Evolutionary conservation across 768 basidiomycete species (phyloP).

Genomic region (Russula foetens): DNA sequence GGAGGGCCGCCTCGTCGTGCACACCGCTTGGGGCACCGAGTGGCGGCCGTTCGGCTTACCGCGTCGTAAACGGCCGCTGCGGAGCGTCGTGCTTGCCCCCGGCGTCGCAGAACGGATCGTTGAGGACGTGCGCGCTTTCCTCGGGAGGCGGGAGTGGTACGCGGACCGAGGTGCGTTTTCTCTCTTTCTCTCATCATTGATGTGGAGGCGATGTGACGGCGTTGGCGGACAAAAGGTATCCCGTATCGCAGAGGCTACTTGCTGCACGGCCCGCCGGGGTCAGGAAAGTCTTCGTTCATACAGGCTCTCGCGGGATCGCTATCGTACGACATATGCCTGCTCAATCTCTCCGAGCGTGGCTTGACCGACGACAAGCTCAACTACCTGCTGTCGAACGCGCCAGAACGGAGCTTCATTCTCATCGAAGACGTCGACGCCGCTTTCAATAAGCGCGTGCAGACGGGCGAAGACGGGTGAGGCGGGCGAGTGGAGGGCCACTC

Average conservation of each 20-base stretch:
- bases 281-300: conserved; percentile 97
- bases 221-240: conserved; percentile 53
- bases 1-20: conserved; percentile 92
- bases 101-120: conserved; percentile 85
- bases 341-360: conserved; percentile 94
- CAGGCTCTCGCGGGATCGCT: conserved; percentile 91
- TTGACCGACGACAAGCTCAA: conserved; percentile 95
- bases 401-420: conserved; percentile 88
- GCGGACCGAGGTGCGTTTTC: conserved; percentile 74
- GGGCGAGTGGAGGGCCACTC: too few relatives aligned
- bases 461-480: conserved; percentile 83
- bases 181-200: too few relatives aligned
- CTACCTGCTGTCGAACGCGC: conserved; percentile 86
- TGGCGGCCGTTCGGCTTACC: conserved; percentile 96
- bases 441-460: conserved; percentile 88
- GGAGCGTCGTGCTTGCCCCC: conserved; percentile 79
- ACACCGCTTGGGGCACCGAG: conserved; percentile 94
- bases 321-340: conserved; percentile 90
- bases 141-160: conserved; percentile 86
- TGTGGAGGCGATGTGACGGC: too few relatives aligned
- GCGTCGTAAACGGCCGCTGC: conserved; percentile 72
- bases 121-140: conserved; percentile 71
- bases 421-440: conserved; percentile 98
- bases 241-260: conserved; percentile 96
- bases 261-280: conserved; percentile 92